Percentiles rank a stretch among this genome's conserved stretches.
phyloP scores from a whole-genome alignment of 2,329 filamentous ascomycete genomes.

The Thielaviopsis punctulata region DNA sequence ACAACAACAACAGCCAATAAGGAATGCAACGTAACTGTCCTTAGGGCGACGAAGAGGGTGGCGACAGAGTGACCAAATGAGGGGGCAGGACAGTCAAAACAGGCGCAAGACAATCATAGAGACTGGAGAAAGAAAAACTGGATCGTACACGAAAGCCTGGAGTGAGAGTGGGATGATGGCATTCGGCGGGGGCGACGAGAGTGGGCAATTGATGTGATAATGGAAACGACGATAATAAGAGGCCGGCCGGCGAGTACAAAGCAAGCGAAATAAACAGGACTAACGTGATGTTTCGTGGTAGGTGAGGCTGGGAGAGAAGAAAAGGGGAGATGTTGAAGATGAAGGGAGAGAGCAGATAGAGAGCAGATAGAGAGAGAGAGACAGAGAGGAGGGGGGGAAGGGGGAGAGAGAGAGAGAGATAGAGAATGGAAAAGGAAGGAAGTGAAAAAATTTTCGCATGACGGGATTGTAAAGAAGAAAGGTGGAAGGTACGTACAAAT shows the following conservation, averaged over 20 bases:
- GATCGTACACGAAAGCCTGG: too few relatives aligned
- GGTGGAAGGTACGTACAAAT: background rate
- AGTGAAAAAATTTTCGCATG: background rate
- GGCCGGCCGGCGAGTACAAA: too few relatives aligned
- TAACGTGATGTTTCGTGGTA: background rate
- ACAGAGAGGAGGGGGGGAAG: background rate
- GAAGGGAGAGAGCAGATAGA: background rate
- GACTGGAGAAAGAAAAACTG: background rate
- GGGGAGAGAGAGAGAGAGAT: background rate
- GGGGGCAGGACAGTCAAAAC: background rate
- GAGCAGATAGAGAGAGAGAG: background rate
- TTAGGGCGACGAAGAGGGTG: too few relatives aligned
- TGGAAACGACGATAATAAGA: background rate
- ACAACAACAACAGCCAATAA: too few relatives aligned
- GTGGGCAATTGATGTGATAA: background rate
- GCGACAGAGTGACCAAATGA: too few relatives aligned
- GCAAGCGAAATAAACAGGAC: too few relatives aligned
- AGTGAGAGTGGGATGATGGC: background rate
- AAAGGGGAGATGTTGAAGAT: too few relatives aligned
- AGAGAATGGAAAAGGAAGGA: background rate
- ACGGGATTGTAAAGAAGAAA: background rate
- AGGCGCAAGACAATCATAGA: background rate
- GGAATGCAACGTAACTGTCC: too few relatives aligned
- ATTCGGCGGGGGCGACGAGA: background rate
- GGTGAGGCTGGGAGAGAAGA: background rate